Percentiles rank a stretch among this genome's conserved stretches.
phyloP scores from a whole-genome alignment of 2,329 filamentous ascomycete species.

The Mollisiaceae sp. region DNA sequence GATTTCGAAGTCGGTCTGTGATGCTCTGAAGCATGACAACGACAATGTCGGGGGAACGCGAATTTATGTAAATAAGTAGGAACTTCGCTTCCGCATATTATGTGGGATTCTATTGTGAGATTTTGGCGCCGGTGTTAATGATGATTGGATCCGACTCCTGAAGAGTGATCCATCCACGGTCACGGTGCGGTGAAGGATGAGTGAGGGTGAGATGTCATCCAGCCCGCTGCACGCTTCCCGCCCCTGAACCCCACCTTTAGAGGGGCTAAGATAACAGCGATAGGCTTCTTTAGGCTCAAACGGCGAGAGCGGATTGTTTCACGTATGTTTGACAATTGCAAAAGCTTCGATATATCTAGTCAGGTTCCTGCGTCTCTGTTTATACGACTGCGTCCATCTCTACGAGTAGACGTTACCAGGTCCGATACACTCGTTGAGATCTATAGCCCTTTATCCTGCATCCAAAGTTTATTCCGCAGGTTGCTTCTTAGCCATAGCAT shows the following conservation, averaged over 20 bases:
- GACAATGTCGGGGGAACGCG: not conserved
- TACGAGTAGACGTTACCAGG: not conserved
- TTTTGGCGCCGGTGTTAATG: slow-evolving; percentile 5
- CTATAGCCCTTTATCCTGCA: slow-evolving; percentile 5
- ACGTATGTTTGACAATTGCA: not conserved
- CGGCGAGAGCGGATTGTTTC: not conserved
- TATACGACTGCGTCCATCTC: not conserved
- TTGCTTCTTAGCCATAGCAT: slow-evolving; percentile 62
- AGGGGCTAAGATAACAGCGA: slow-evolving; percentile 9
- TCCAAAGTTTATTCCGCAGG: slow-evolving; percentile 22
- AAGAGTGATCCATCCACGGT: not conserved
- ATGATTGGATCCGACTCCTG: not conserved
- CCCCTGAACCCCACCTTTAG: slow-evolving; percentile 9
- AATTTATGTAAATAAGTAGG: not conserved
- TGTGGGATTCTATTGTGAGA: not conserved
- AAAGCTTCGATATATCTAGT: not conserved
- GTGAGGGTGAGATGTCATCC: not conserved
- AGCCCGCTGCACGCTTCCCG: slow-evolving; percentile 1
- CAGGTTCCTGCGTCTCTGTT: too few relatives aligned
- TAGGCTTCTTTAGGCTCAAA: not conserved
- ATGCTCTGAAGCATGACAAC: not conserved
- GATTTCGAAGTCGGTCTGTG: not conserved
- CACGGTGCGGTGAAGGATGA: not conserved
- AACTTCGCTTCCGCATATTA: not conserved
- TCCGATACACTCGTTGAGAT: not conserved